phyloP scores from a whole-genome alignment of 495 filamentous ascomycete genomes.

The Tuber magnatum region DNA sequence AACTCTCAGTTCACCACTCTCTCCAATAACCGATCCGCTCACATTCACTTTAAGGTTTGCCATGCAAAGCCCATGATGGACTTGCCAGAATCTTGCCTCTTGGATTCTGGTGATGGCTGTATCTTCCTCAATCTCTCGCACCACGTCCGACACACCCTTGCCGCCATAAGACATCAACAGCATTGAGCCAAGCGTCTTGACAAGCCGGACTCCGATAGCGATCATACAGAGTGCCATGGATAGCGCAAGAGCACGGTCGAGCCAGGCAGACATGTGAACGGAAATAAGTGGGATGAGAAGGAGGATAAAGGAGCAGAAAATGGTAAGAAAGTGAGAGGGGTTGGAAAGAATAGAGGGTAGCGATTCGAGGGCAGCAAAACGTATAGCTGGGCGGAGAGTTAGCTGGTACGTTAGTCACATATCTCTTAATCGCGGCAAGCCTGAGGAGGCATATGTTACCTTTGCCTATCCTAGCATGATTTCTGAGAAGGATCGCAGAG shows the following conservation, averaged over 20 bases:
- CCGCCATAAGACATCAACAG: conserved; percentile 82
- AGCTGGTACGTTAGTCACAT: not conserved
- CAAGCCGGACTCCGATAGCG: conserved; percentile 68
- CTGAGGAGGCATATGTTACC: conserved; percentile 42
- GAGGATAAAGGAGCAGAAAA: conserved; percentile 72
- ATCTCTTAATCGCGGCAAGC: not conserved
- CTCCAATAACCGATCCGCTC: conserved; percentile 48
- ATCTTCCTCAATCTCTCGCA: conserved; percentile 77
- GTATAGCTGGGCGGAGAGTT: conserved; percentile 46
- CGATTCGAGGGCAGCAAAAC: conserved; percentile 73
- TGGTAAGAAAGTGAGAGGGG: conserved; percentile 86
- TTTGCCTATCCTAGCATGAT: conserved; percentile 88
- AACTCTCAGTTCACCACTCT: conserved; percentile 59
- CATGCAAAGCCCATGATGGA: conserved; percentile 94
- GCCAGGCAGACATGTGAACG: conserved; percentile 63
- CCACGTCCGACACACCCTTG: conserved; percentile 60
- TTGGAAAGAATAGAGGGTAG: conserved; percentile 78
- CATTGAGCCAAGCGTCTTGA: conserved; percentile 80
- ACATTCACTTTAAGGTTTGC: conserved; percentile 80
- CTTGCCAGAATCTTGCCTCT: conserved; percentile 95
- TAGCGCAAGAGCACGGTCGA: conserved; percentile 73
- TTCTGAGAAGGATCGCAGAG: conserved; percentile 77
- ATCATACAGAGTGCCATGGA: conserved; percentile 82
- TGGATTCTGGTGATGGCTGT: conserved; percentile 67
- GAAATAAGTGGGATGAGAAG: conserved; percentile 76